Base-by-base conservation (phyloP, 441 rosid genomes). In the Melastoma candidum region DNA sequence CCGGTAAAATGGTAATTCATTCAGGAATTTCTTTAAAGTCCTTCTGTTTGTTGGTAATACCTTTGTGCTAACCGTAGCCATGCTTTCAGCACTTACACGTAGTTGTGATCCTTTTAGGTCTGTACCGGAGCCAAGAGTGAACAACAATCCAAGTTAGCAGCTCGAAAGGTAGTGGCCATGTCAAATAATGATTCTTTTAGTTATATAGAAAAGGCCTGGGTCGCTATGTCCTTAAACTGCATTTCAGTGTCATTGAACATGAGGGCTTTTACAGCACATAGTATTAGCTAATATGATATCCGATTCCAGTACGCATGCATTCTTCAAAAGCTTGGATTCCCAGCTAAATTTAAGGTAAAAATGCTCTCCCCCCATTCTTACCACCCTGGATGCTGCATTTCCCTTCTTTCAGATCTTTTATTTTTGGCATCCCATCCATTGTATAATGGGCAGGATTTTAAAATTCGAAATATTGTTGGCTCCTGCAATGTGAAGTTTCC, bases 111-210 rank as follows among this genome's bases (percentile, higher is more conserved):
- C n/a, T n/a, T 58, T 64, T 51, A 86, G 95, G 95, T 83, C 43
- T 86, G 95, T 66, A 81, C 88, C 0, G 95, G 95, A 61, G 95
- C 95, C 46, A 83, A 86, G 69, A 86, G 95, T 44, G 95, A 86
- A 59, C 77, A 68, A 26, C 84, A 83, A 63, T 86, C 95, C 12
- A 86, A 83, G 64, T 62, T 86, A 54, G 92, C 95, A 0, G 95
- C 88, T 6, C 74, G 95, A 29, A 86, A 86, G 92, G 95, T 83
- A 65, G 32, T 27, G 32, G 4, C 32, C 32, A 27, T 27, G 32
- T 27, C 32, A 4, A 27, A 27, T 27, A 27, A 27, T 4, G 4
- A 27, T 27, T 27, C 4, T 27, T 27, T 27, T 27, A 2, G 4
- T 27, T 27, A 4, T 2, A 27, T 27, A 27, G 32, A 27, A 27